Evolutionary conservation across 495 filamentous ascomycete species (phyloP).

Genomic region (Aspergillus coremiiformis): DNA sequence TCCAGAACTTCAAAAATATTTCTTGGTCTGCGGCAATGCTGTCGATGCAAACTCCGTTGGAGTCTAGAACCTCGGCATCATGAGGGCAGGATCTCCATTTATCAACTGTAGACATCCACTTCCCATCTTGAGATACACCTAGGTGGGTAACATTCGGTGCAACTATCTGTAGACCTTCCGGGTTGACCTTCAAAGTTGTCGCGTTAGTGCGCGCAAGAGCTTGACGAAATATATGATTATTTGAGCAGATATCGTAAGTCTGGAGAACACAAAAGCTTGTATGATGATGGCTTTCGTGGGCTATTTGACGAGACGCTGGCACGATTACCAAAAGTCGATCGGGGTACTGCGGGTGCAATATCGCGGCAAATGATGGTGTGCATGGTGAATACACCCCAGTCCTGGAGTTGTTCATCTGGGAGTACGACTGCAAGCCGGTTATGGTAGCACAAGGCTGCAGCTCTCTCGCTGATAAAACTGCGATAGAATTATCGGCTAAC

Average conservation of each 20-base stretch:
- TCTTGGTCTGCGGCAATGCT: constrained; percentile 51
- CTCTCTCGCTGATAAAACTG: constrained; percentile 84
- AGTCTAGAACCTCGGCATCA: constrained; percentile 50
- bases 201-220: constrained; percentile 81
- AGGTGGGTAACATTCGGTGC: constrained; percentile 71
- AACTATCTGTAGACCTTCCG: constrained; percentile 56
- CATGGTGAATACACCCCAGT: background rate
- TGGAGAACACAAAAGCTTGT: constrained; percentile 56
- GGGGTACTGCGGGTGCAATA: constrained; percentile 49
- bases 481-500: constrained; percentile 82
- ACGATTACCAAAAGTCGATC: constrained; percentile 57
- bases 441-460: constrained; percentile 72
- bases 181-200: constrained; percentile 67
- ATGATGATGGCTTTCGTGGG: constrained; percentile 21
- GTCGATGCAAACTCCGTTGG: constrained; percentile 29
- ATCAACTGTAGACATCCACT: constrained; percentile 89
- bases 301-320: constrained; percentile 39
- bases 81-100: constrained; percentile 69
- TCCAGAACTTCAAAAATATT: constrained; percentile 86
- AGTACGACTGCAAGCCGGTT: constrained; percentile 64
- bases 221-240: constrained; percentile 70
- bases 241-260: constrained; percentile 70
- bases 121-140: constrained; percentile 65
- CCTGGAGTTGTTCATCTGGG: constrained; percentile 10
- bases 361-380: constrained; percentile 22